phyloP scores from a whole-genome alignment of 2,329 filamentous ascomycete species.

The Trichophyton mentagrophytes region DNA sequence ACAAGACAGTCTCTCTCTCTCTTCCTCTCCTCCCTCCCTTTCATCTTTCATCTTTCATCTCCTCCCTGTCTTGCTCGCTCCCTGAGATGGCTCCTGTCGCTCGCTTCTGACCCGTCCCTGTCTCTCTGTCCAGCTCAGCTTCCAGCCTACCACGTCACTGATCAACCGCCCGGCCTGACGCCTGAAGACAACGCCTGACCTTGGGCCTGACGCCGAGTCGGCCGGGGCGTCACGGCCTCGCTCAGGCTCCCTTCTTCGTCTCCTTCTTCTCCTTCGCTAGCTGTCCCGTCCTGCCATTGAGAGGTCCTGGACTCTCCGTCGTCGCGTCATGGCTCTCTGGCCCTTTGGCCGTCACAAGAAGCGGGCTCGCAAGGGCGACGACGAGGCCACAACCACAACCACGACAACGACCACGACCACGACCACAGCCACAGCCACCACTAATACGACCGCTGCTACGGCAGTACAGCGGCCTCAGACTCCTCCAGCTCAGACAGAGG shows the following conservation, averaged over 20 bases:
- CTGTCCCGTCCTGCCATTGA: too few species aligned
- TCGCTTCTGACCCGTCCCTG: not conserved
- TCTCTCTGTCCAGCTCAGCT: not conserved
- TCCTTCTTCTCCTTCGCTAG: too few species aligned
- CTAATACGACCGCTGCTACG: too few species aligned
- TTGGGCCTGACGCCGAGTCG: slow-evolving; percentile 14
- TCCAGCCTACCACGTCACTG: not conserved
- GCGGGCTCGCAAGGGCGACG: slow-evolving; percentile 48
- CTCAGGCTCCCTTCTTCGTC: too few species aligned
- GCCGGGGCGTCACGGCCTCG: too few species aligned
- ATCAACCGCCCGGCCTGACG: slow-evolving; percentile 4
- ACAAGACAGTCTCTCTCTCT: not conserved
- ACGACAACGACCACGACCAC: not conserved
- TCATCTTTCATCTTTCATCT: not conserved
- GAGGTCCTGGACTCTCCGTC: not conserved
- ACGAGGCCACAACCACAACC: slow-evolving; percentile 23
- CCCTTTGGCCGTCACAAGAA: slow-evolving; percentile 65
- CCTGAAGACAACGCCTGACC: slow-evolving; percentile 18
- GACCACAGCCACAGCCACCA: not conserved
- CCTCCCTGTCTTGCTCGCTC: not conserved
- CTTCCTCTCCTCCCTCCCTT: not conserved
- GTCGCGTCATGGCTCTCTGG: slow-evolving; percentile 60
- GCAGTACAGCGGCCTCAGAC: not conserved
- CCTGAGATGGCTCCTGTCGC: not conserved
- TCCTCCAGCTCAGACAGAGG: not conserved